Percentiles rank a stretch among this genome's conserved stretches.
Conservation (phyloP, 768 basidiomycete genomes). For the Myochromella boudieri region DNA sequence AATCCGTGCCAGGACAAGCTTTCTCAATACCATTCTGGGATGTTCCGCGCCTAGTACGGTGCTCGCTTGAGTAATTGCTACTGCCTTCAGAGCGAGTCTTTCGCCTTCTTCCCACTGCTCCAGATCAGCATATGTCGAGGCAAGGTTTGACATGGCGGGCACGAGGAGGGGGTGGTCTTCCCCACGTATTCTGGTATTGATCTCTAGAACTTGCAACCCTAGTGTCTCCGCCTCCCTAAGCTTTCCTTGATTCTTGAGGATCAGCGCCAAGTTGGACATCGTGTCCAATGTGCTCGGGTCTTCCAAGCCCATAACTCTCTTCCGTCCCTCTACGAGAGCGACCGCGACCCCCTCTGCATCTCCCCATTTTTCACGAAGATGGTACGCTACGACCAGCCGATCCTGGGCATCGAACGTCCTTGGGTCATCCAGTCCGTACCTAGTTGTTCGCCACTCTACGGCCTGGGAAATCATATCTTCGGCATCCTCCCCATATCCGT, state of each 20-base stretch:
- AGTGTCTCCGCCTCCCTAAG: not conserved
- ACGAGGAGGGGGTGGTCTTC: not conserved
- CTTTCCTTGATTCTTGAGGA: not conserved
- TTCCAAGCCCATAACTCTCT: not conserved
- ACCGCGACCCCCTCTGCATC: not conserved
- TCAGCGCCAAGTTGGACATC: not conserved
- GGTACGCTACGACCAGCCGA: not conserved
- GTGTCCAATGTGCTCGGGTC: not conserved
- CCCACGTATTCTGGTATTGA: not conserved
- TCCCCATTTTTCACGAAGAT: not conserved
- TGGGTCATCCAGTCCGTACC: not conserved
- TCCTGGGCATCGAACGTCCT: not conserved
- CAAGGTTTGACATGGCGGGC: not conserved
- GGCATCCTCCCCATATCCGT: not conserved
- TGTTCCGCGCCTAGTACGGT: not conserved
- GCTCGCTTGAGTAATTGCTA: not conserved
- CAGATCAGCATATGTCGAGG: not conserved
- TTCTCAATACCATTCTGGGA: not conserved
- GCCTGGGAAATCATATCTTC: not conserved
- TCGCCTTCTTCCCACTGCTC: not conserved
- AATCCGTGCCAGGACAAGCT: not conserved
- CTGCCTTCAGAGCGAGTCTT: not conserved
- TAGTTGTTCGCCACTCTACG: not conserved
- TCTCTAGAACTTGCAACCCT: not conserved
- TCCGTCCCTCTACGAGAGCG: not conserved